Evolutionary conservation across 2,329 filamentous ascomycete species (phyloP), one percentile per base, ranked within the genome.

Genomic region (Byssoonygena ceratinophila): DNA sequence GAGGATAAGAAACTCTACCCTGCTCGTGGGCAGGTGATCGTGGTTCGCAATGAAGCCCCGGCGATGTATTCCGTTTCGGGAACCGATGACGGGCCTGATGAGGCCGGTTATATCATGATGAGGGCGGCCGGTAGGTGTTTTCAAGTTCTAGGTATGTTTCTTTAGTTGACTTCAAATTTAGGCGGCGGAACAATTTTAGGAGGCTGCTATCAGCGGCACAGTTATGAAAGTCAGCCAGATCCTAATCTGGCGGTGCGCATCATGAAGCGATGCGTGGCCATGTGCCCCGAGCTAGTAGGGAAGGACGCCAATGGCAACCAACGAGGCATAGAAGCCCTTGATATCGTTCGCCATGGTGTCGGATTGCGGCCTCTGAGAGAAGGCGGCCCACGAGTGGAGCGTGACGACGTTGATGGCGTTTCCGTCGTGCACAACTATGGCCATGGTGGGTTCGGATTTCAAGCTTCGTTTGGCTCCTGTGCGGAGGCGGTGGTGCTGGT

Each of bases 181-280:
- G 78, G 82, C n/a, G 90, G 89, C 18, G 90, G 90, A 9, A 92
- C 87, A 0, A 76, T 95, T 39, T 72, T 95, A 1, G 90, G 89
- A n/a, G 90, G 90, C 1, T 91, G 83, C 44, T 86, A 94, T 61
- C 83, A 89, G 65, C 80, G 84, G 60, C 77, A 82, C 25, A 84
- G 82, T 62, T 94, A 87, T 87, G 85, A 92, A 59, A 78, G 81
- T 34, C 77, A 83, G 58, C 82, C 84, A 0, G 89, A 95, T 61
- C 83, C 84, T 0, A 87, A 86, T 63, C 75, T 88, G n/a, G 87
- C 89, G 0, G 70, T 78, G 51, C 77, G 89, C 11, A 94, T 95
- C 65, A 92, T 95, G 86, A 82, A 83, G 68, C 78, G 89, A 18
- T 68, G 66, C 22, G 60, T 71, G 27, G 61, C 59, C 2, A 55